Evolutionary conservation across 495 filamentous ascomycete species (phyloP).

Genomic region (Physcia stellaris): DNA sequence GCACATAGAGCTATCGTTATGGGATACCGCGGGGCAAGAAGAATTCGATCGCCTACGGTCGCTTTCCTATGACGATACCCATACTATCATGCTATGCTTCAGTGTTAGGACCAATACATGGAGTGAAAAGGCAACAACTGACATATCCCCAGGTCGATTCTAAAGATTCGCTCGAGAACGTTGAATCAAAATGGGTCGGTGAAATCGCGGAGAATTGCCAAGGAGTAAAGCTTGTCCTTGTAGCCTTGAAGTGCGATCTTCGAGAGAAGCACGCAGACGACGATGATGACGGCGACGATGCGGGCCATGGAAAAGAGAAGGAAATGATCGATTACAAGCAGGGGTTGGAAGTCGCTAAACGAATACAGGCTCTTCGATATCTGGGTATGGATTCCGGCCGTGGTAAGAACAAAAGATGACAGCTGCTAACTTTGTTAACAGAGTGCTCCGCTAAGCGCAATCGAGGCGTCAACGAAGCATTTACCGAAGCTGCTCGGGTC

Average conservation of each 20-base stretch:
- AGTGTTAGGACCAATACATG: slow-evolving; percentile 35
- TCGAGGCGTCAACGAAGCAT: slow-evolving; percentile 92
- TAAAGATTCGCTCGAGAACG: slow-evolving; percentile 92
- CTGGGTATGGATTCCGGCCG: slow-evolving; percentile 41
- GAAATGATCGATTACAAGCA: slow-evolving; percentile 82
- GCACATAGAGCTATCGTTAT: slow-evolving; percentile 92
- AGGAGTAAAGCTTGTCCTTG: slow-evolving; percentile 85
- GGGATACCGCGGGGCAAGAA: slow-evolving; percentile 98
- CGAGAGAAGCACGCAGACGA: slow-evolving; percentile 54
- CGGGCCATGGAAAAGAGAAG: slow-evolving; percentile 27
- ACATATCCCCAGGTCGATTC: slow-evolving; percentile 56
- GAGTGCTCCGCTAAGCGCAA: slow-evolving; percentile 98
- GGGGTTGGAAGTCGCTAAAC: slow-evolving; percentile 81
- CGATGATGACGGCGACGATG: slow-evolving; percentile 37
- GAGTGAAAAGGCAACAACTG: background rate
- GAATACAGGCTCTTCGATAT: slow-evolving; percentile 79
- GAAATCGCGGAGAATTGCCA: slow-evolving; percentile 97
- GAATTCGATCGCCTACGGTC: slow-evolving; percentile 96
- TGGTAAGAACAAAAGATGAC: background rate
- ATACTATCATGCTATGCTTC: slow-evolving; percentile 97
- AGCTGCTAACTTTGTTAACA: slow-evolving; percentile 17
- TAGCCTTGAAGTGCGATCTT: slow-evolving; percentile 93
- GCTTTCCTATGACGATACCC: slow-evolving; percentile 94
- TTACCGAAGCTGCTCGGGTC: slow-evolving; percentile 96
- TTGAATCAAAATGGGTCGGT: slow-evolving; percentile 93